Conservation (phyloP, 305 asterid genomes). For the Petunia hybrid region DNA sequence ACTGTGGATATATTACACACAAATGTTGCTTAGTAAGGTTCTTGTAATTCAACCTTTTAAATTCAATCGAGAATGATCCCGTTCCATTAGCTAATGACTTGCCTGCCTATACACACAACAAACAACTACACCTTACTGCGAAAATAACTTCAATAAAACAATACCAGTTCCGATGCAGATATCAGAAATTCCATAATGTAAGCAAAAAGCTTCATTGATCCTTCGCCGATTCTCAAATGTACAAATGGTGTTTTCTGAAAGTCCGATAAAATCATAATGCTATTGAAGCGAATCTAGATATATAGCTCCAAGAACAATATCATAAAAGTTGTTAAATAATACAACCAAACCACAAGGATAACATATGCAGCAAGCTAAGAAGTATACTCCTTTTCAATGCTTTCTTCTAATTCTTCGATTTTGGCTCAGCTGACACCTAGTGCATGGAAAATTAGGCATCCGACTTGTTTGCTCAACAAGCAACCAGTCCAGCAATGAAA, state of each 20-base stretch:
- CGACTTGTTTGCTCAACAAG: neutral
- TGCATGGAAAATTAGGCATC: neutral
- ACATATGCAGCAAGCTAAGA: neutral
- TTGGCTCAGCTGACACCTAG: neutral
- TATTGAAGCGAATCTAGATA: neutral
- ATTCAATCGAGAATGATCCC: neutral
- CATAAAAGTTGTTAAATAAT: neutral
- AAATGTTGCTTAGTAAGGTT: slow-evolving; percentile 5
- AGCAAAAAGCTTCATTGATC: neutral
- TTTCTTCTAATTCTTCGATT: neutral
- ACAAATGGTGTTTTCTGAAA: neutral
- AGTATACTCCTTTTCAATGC: neutral
- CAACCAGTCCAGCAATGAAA: neutral
- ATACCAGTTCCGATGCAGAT: neutral
- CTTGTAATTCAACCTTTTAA: neutral
- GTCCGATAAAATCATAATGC: neutral
- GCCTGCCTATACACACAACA: neutral
- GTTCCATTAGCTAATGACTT: neutral
- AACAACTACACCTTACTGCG: neutral
- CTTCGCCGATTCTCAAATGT: neutral
- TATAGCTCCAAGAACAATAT: neutral
- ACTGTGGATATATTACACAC: slow-evolving; percentile 25
- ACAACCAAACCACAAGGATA: neutral
- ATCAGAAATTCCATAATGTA: neutral
- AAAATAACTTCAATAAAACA: neutral